A percentile compares a stretch with the other conserved stretches of the same genome.
phyloP scores from a whole-genome alignment of 352 stramenopile species.

The Pythium angustatum region DNA sequence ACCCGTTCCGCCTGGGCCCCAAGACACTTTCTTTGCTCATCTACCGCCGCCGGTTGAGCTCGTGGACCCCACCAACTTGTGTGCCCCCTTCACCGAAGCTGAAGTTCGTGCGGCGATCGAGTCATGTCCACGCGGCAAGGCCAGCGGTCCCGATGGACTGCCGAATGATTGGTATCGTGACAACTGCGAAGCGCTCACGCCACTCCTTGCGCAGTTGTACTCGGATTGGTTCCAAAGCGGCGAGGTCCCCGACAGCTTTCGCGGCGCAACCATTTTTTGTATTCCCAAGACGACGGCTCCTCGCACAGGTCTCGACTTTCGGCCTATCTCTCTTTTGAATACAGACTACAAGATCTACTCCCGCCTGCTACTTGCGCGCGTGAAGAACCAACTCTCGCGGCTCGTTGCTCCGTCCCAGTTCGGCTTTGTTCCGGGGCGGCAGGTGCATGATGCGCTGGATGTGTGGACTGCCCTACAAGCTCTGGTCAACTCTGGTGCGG shows the following conservation, averaged over 20 bases:
- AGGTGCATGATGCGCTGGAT: slow-evolving; percentile 21
- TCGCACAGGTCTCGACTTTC: not conserved
- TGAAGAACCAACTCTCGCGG: not conserved
- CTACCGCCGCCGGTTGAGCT: too few species aligned
- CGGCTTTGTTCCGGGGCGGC: slow-evolving; percentile 14
- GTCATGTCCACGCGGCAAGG: slow-evolving; percentile 7
- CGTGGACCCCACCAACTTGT: too few species aligned
- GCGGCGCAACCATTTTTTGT: not conserved
- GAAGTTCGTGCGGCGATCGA: not conserved
- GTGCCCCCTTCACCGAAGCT: not conserved
- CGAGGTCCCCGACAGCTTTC: slow-evolving; percentile 1
- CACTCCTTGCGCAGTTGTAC: not conserved
- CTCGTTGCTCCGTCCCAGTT: slow-evolving; percentile 15
- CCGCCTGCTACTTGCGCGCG: not conserved
- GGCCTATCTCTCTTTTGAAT: not conserved
- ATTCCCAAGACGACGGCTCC: slow-evolving; percentile 1
- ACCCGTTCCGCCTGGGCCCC: too few species aligned
- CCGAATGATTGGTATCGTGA: slow-evolving; percentile 18
- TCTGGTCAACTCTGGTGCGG: not conserved
- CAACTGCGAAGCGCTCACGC: not conserved
- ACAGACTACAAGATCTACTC: slow-evolving; percentile 21
- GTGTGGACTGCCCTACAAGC: slow-evolving; percentile 1
- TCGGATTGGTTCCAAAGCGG: not conserved
- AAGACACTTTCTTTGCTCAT: too few species aligned
- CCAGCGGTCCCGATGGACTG: slow-evolving; percentile 9